Evolutionary conservation across 176 grass and related monocot genomes (phyloP), one percentile per base, ranked within the genome.

Genomic region (Saccharum officinarum): DNA sequence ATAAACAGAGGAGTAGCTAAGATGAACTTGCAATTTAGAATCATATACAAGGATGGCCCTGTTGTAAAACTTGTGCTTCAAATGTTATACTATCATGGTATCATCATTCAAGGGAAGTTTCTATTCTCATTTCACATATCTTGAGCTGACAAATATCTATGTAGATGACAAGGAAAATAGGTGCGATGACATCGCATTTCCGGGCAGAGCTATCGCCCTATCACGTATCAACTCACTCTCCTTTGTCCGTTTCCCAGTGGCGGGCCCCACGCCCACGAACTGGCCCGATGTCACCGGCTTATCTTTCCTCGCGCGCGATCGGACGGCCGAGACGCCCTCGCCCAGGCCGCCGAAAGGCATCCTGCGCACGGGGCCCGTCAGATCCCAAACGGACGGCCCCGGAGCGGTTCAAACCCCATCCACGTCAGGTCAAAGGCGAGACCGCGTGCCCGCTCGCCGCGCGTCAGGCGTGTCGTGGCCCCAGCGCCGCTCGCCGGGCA

Each of bases 371-470:
- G 0, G 16, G 11, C 2, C 34, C 88, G 9, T 86, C 28, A 7
- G 86, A 86, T 86, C 80, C 0, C 1, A 26, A 92, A 87, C 80
- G 8, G 20, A 84, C 81, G 82, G 47, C 11, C 0, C 0, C 3
- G 0, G 0, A 0, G 0, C 6, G 42, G 26, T 85, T 88, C 78
- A 62, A 87, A 34, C 3, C 50, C 22, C 61, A 11, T 79, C 80
- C 76, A 84, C 81, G 87, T 87, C 59, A 69, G 77, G 84, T 92
- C 91, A 87, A 82, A 92, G 13, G 50, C 31, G 50, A 33, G 70
- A 82, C 69, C 87, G 80, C 91, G 87, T 87, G 84, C 74, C 36
- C 39, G 6, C 34, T 31, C 47, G 17, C 63, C 20, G 13, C 28
- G 72, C 67, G 78, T 86, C 86, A 79, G 52, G 52, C 87, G 87